Evolutionary conservation across 2,329 filamentous ascomycete genomes (phyloP).

Genomic region (Teratosphaeria gauchensis): DNA sequence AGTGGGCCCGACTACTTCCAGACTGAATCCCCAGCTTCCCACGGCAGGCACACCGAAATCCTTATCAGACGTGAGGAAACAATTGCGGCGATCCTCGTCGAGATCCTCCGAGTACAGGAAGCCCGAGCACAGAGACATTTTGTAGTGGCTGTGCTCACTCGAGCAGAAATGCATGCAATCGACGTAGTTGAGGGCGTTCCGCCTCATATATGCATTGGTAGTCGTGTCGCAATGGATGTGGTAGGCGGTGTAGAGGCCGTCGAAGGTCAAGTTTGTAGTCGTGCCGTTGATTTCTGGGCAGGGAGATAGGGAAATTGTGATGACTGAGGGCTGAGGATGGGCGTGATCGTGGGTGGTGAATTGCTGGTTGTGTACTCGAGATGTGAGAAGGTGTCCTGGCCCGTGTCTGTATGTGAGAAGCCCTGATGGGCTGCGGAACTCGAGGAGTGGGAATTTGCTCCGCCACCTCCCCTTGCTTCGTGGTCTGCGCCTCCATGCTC

Average conservation of each 20-base stretch:
- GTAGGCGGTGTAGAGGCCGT: not conserved
- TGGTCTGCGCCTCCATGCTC: too few species aligned
- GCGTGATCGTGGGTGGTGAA: too few species aligned
- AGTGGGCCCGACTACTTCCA: not conserved
- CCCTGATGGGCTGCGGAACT: too few species aligned
- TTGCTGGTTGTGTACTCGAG: too few species aligned
- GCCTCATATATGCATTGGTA: not conserved
- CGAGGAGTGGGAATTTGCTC: too few species aligned
- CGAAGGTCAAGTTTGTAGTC: not conserved
- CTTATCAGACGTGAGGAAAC: not conserved
- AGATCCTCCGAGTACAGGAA: not conserved
- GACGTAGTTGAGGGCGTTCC: not conserved
- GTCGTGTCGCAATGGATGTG: not conserved
- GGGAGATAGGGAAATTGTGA: too few species aligned
- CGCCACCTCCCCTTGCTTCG: too few species aligned
- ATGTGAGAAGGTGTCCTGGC: too few species aligned
- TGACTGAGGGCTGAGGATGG: too few species aligned
- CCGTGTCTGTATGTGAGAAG: too few species aligned
- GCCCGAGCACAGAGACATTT: not conserved
- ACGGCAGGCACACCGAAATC: not conserved
- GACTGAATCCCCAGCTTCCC: not conserved
- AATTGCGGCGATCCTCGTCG: not conserved
- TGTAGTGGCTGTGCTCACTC: not conserved
- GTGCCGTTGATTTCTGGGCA: too few species aligned
- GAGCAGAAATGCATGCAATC: not conserved